Conservation (phyloP, 192 early-diverging fungal species). For the Rhizophagus clarus region DNA sequence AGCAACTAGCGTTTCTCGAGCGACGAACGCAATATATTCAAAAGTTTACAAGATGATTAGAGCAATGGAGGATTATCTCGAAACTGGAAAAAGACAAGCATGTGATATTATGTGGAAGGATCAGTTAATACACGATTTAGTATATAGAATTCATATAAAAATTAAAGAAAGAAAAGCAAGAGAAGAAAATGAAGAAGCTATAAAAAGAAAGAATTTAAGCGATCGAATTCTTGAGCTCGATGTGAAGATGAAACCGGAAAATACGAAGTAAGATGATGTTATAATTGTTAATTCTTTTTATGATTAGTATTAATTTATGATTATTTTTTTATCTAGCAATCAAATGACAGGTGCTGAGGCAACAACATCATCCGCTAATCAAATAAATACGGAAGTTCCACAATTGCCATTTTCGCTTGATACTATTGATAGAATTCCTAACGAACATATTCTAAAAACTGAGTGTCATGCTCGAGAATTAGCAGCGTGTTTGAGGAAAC, state of each 20-base stretch:
- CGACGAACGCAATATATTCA: not conserved
- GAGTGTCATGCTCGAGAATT: not conserved
- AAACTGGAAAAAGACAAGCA: not conserved
- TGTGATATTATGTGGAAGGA: not conserved
- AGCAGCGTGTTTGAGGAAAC: too few species aligned
- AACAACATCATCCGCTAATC: not conserved
- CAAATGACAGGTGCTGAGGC: not conserved
- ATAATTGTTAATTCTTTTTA: too few species aligned
- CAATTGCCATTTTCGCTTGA: not conserved
- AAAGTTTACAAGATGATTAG: not conserved
- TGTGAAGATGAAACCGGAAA: too few species aligned
- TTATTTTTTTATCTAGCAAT: not conserved
- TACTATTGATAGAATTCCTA: not conserved
- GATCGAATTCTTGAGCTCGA: too few species aligned
- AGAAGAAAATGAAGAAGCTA: not conserved
- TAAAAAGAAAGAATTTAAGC: not conserved
- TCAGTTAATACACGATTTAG: not conserved
- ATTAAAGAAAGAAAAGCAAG: not conserved
- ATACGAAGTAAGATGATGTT: too few species aligned
- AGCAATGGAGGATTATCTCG: not conserved
- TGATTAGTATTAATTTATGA: too few species aligned
- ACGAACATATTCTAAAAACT: not conserved
- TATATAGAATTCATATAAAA: not conserved
- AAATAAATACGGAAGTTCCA: not conserved
- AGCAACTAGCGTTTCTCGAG: not conserved